Evolutionary conservation across 139 green algal species (phyloP), one percentile per base, ranked within the genome.

Genomic region (Chlorella sp.): DNA sequence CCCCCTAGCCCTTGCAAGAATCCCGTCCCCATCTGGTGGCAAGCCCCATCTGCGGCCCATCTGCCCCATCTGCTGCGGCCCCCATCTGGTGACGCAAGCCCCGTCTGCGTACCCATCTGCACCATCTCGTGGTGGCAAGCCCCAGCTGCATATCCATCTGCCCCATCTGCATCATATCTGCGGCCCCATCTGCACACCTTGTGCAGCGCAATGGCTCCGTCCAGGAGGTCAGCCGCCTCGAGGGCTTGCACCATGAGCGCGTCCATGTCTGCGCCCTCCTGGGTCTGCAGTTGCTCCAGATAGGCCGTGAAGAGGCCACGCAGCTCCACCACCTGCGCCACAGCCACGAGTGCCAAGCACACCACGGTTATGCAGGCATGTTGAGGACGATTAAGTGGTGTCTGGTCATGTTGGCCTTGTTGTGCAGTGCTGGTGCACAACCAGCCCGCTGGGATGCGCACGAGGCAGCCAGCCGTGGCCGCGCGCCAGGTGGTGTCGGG

Each of bases 251-350:
- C 72, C 36, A 82, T 71, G 26, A 78, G 49, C 34, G 61, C 51
- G 63, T 85, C 80, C 75, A 82, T 77, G 20, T 80, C 75, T 27
- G 80, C 49, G 22, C 74, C 80, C 0, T 49, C 66, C 72, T 34
- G n/a, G 24, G 36, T 3, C 66, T 77, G 62, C 59, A 85, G 29
- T 72, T 85, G 80, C 75, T 85, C 80, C 55, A 85, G 75, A 72
- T 85, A 85, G 20, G 80, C 80, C 59, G 69, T 74, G 70, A 85
- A 85, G 68, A 85, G 63, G 23, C 35, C 35, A 22, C 80, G 75
- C 75, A 85, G 73, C 72, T 85, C 80, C 0, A 33, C 66, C 36
- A 85, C 75, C 79, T 84, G 74, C 27, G 34, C n/a, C n/a, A n/a
- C n/a, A 4, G 34, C 6, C 6, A 26, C 55, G 17, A 23, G 17